Conservation (phyloP, 2,329 filamentous ascomycete genomes). For the Epichloe hybrida region DNA sequence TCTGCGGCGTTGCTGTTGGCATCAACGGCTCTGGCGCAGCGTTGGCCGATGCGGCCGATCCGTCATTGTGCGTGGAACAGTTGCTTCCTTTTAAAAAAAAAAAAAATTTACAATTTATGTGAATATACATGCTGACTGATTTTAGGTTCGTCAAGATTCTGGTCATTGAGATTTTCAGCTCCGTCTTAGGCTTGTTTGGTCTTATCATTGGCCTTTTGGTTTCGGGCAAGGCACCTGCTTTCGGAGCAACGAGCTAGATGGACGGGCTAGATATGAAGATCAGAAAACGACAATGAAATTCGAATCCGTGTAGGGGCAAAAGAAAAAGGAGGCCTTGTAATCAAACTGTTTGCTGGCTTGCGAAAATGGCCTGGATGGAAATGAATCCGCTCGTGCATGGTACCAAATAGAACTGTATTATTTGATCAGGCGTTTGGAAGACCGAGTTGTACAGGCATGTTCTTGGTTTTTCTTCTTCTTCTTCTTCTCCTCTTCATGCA, state of each 20-base stretch:
- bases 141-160: slow-evolving; percentile 92
- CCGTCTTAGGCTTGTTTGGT: slow-evolving; percentile 89
- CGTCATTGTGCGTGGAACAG: slow-evolving; percentile 55
- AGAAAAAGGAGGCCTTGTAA: background rate
- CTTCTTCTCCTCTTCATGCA: slow-evolving; percentile 4
- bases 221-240: slow-evolving; percentile 56
- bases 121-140: slow-evolving; percentile 10
- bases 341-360: background rate
- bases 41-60: slow-evolving; percentile 86
- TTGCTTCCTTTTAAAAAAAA: no score
- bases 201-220: slow-evolving; percentile 88
- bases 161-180: slow-evolving; percentile 98
- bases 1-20: slow-evolving; percentile 91
- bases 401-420: slow-evolving; percentile 17
- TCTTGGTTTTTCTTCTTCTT: background rate
- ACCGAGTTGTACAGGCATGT: slow-evolving; percentile 17
- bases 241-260: slow-evolving; percentile 8
- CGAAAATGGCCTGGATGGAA: background rate
- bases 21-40: slow-evolving; percentile 98
- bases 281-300: background rate
- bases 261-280: background rate
- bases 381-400: slow-evolving; percentile 16
- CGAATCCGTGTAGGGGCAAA: background rate
- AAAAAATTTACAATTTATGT: no score
- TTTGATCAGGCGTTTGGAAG: slow-evolving; percentile 29